phyloP scores from a whole-genome alignment of 108 stramenopile genomes.

The Pelagomonas calceolata region DNA sequence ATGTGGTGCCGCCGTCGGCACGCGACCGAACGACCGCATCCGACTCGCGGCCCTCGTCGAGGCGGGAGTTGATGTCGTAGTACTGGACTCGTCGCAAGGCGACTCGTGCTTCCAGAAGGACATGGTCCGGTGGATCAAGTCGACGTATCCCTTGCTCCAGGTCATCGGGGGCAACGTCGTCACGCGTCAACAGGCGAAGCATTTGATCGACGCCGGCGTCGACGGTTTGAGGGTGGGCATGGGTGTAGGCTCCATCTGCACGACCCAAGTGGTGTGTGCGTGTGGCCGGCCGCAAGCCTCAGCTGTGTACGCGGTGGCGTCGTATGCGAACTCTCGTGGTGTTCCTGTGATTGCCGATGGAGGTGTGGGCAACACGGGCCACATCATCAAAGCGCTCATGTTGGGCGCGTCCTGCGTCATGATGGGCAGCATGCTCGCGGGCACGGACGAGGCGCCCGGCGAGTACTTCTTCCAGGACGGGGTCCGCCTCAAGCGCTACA shows the following conservation, averaged over 20 bases:
- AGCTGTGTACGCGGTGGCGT: slow-evolving; percentile 94
- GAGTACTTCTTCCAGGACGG: slow-evolving; percentile 99
- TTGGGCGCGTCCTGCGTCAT: slow-evolving; percentile 97
- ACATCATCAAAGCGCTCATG: slow-evolving; percentile 94
- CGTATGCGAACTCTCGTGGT: slow-evolving; percentile 79
- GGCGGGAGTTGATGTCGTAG: slow-evolving; percentile 97
- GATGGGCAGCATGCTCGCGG: slow-evolving; percentile 99
- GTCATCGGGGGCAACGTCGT: slow-evolving; percentile 99
- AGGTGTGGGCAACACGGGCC: slow-evolving; percentile 92
- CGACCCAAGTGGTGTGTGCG: slow-evolving; percentile 99
- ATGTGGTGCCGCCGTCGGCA: slow-evolving; percentile 95
- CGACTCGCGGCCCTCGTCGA: slow-evolving; percentile 74
- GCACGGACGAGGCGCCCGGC: slow-evolving; percentile 98
- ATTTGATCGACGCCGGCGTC: slow-evolving; percentile 96
- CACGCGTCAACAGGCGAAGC: slow-evolving; percentile 84
- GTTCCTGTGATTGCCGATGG: slow-evolving; percentile 97
- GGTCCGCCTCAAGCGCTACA: slow-evolving; percentile 96
- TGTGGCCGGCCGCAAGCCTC: slow-evolving; percentile 97
- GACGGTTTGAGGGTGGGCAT: slow-evolving; percentile 99
- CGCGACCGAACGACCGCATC: slow-evolving; percentile 87
- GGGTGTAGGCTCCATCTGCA: slow-evolving; percentile 99
- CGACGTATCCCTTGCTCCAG: slow-evolving; percentile 64
- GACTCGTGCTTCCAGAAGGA: slow-evolving; percentile 97
- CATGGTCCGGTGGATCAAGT: slow-evolving; percentile 74
- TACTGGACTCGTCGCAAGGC: slow-evolving; percentile 98